Conservation (phyloP, 495 filamentous ascomycete genomes). For the Hapsidospora chrysogenum region DNA sequence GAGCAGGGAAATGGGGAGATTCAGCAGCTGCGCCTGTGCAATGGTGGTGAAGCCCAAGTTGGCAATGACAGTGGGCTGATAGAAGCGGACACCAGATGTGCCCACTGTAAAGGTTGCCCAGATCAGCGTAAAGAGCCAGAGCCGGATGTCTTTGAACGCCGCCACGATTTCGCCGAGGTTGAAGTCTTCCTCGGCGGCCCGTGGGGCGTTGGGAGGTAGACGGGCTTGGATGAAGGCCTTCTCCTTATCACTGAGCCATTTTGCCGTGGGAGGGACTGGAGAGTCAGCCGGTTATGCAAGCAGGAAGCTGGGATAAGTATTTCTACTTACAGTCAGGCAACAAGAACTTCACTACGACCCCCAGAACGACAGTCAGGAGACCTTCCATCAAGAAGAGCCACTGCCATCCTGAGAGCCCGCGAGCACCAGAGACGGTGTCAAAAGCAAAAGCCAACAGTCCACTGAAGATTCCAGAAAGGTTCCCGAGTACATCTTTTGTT, state of each 20-base stretch:
- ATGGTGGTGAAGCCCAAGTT: constrained; percentile 19
- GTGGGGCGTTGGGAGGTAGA: constrained; percentile 19
- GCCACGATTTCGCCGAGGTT: constrained; percentile 14
- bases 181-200: constrained; percentile 21
- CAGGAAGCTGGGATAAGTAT: too few species aligned
- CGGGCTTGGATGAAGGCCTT: constrained; percentile 25
- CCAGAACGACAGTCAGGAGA: constrained; percentile 17
- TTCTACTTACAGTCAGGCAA: constrained; percentile 21
- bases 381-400: constrained; percentile 24
- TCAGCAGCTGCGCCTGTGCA: neutral
- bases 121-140: constrained; percentile 18
- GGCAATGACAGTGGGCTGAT: constrained; percentile 25
- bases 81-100: constrained; percentile 24
- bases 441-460: constrained; percentile 26
- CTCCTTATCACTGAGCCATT: constrained; percentile 22
- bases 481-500: constrained; percentile 11
- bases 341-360: constrained; percentile 16
- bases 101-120: constrained; percentile 17
- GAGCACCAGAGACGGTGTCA: constrained; percentile 13
- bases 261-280: constrained; percentile 21
- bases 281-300: neutral
- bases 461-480: constrained; percentile 17
- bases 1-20: constrained; percentile 6
- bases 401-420: constrained; percentile 24
- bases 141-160: constrained; percentile 16